Conservation (phyloP, 495 filamentous ascomycete genomes). For the Lasiosphaeriaceae sp. region DNA sequence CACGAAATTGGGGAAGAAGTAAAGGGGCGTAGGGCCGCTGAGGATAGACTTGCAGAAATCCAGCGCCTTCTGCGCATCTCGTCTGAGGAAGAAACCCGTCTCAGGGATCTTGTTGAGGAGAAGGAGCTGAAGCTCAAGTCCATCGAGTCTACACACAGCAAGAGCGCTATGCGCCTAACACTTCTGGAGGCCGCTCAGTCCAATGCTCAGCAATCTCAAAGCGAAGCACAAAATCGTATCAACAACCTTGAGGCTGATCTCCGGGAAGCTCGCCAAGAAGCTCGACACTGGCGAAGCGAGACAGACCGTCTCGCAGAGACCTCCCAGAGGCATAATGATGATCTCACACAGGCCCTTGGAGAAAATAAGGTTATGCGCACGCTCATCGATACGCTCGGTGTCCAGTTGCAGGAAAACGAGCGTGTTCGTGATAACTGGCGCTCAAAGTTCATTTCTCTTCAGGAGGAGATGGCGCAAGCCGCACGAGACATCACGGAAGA, state of each 20-base stretch:
- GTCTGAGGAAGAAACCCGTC: conserved; percentile 66
- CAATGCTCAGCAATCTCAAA: conserved; percentile 60
- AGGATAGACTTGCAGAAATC: conserved; percentile 69
- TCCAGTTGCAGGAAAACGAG: conserved; percentile 81
- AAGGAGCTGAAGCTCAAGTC: conserved; percentile 48
- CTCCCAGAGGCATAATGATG: conserved; percentile 37
- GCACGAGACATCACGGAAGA: conserved; percentile 73
- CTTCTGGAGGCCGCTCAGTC: conserved; percentile 61
- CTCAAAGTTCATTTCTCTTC: conserved; percentile 72
- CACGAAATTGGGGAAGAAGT: conserved; percentile 53
- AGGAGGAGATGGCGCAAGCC: conserved; percentile 78
- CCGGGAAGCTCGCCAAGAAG: conserved; percentile 45
- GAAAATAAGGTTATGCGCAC: conserved; percentile 55
- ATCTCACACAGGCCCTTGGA: conserved; percentile 35
- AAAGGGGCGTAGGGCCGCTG: conserved; percentile 59
- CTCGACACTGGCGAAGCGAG: conserved; percentile 47
- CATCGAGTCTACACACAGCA: conserved; percentile 43
- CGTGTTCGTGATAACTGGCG: conserved; percentile 73
- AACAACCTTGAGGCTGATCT: conserved; percentile 46
- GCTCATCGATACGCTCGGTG: conserved; percentile 62
- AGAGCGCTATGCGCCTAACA: conserved; percentile 55
- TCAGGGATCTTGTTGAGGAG: conserved; percentile 66
- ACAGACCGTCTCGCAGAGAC: conserved; percentile 40
- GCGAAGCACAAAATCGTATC: conserved; percentile 55
- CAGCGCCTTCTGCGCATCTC: conserved; percentile 64